These are phyloP conservation scores for Colletotrichum aenigma DNA, from an alignment of 2,329 filamentous ascomycete species.

Conservation along the genomic window DNA sequence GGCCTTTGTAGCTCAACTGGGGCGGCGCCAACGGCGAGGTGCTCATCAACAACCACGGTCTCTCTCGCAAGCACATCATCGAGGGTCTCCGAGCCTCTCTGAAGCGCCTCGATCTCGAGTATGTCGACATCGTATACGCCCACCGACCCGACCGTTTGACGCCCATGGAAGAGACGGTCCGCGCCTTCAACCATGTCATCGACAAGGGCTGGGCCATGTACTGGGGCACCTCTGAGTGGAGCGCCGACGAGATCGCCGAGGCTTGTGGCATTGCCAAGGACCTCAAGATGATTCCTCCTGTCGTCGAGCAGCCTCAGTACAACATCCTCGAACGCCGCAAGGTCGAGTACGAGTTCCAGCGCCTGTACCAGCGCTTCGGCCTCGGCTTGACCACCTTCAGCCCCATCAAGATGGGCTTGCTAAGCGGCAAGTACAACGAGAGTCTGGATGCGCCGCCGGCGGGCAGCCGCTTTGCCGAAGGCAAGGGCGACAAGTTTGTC, in stretches of 20 bases:
- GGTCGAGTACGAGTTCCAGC: conserved; percentile 67
- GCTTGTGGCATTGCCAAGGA: conserved; percentile 65
- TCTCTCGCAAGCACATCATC: conserved; percentile 65
- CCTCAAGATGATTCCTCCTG: conserved; percentile 64
- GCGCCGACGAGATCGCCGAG: conserved; percentile 69
- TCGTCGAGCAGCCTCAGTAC: conserved; percentile 73
- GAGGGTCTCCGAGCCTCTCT: conserved; percentile 65
- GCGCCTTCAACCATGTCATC: conserved; percentile 74
- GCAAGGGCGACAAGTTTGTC: conserved; percentile 59
- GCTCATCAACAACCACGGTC: conserved; percentile 63
- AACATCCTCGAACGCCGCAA: conserved; percentile 66
- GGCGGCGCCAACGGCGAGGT: conserved; percentile 65
- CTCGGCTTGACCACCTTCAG: conserved; percentile 66
- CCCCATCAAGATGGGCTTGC: conserved; percentile 61
- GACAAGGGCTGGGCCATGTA: conserved; percentile 71
- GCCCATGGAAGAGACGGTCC: conserved; percentile 73
- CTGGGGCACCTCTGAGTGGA: conserved; percentile 76
- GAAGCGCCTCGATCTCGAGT: conserved; percentile 58
- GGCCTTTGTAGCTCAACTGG: conserved; percentile 59
- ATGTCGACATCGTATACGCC: conserved; percentile 73
- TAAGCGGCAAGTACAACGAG: conserved; percentile 70
- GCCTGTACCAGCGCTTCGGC: conserved; percentile 62
- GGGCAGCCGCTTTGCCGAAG: conserved; percentile 61
- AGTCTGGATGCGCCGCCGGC: conserved; percentile 56
- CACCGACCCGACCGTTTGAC: conserved; percentile 71